Evolutionary conservation across 192 early-diverging fungal species (phyloP), one percentile per base, ranked within the genome.

Genomic region (Dimargaris verticillata): DNA sequence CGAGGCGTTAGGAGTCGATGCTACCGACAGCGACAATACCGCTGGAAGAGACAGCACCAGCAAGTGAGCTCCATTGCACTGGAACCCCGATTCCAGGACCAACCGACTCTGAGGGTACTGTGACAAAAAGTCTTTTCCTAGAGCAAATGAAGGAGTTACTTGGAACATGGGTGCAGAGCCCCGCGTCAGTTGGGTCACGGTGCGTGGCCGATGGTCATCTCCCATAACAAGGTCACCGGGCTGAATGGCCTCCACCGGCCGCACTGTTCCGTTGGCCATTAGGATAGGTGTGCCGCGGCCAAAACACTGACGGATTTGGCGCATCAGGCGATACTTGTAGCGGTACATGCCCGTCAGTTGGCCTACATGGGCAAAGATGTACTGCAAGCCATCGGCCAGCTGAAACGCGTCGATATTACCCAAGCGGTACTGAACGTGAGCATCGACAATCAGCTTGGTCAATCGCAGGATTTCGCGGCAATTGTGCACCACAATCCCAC

Each of bases 321-420:
- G 64, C 93, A 99, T 97, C 45, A 99, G 69, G 44, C 86, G 78
- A 72, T 99, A 99, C 77, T 99, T 99, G 80, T 99, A 97, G 62
- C 93, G 84, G 75, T 99, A 99, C 92, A 99, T 99, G 61, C 95
- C 95, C 17, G 95, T 97, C 55, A 99, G 72, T 72, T 99, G 95
- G 33, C 95, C 95, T 17, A 99, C 92, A 68, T 99, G 95, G 3
- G 95, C 86, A 79, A 99, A 97, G 54, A 90, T 90, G 62, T 99
- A 99, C 72, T 99, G 95, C 62, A 99, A 75, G 50, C 95, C 95
- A 73, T 99, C 95, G 15, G 95, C 95, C 47, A 99, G 79, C 74
- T 99, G 95, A 83, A 92, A 99, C 18, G 95, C 93, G 77, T 99
- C 93, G 12, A 97, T 88, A 68, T 99, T 97, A 50, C 93, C 93